Base-by-base conservation (phyloP, 176 grass and related monocot species). In the Lolium rigidum region DNA sequence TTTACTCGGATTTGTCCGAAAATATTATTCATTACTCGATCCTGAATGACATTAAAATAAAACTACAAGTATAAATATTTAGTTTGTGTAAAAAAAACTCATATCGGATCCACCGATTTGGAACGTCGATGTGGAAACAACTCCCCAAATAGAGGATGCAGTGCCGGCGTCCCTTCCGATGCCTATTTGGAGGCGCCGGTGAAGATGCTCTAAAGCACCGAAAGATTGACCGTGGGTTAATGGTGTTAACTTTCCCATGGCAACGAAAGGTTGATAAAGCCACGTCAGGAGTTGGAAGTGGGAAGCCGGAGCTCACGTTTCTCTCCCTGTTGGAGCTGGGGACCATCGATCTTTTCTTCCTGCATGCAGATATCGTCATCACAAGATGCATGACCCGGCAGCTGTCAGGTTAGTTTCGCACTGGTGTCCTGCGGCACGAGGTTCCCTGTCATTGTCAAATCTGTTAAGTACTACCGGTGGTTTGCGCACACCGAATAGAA, bases 331-430 rank as follows among this genome's bases (percentile, higher is more conserved):
- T 15, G 44, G 44, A 49, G 47, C 2, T 20, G 10, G 43, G 77
- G 60, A n/a, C 78, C 78, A 62, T 62, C 21, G 44, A 50, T 17
- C 13, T 25, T 80, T 64, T 48, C 6, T 20, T 13, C 5, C 50
- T 52, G 59, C 14, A 2, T 65, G 59, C 59, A 31, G 46, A 37
- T 38, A 5, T 47, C 31, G 7, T 52, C 50, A 52, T 67, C 28
- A 65, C 26, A 66, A 5, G 46, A 68, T 44, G 28, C 11, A 38
- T 54, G 62, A 68, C 62, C 25, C 17, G 18, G 50, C 17, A 54
- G 50, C 47, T 81, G 25, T 21, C 46, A 52, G 46, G 62, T 81
- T 82, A 52, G 79, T 69, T 54, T 82, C 12, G 47, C 26, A 16
- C 3, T 38, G 63, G 46, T 39, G 63, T 5, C 63, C 63, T 55